These are phyloP conservation scores for Starmerella riodocensis DNA, from an alignment of 805 yeast genomes.

Conservation along the genomic window DNA sequence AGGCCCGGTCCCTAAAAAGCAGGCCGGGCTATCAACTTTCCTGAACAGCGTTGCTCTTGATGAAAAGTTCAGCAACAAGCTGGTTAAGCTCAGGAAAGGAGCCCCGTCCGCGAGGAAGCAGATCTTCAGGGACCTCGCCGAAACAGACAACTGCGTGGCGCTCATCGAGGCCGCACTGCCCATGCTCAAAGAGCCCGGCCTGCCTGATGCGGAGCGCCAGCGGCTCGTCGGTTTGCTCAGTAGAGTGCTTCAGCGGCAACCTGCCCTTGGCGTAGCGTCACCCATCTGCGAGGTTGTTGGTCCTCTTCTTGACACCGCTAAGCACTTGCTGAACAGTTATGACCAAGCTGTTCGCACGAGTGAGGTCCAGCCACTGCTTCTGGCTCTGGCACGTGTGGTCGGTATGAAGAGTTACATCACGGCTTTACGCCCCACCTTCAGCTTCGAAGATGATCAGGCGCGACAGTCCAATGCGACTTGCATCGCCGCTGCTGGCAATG, in stretches of 20 bases:
- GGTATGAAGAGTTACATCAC: conserved; percentile 74
- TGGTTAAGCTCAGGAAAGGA: conserved; percentile 32
- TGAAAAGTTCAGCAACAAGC: not conserved
- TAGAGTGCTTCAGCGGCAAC: conserved; percentile 41
- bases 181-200: conserved; percentile 50
- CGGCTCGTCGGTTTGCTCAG: conserved; percentile 63
- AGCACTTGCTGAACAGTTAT: not conserved
- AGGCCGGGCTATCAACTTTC: not conserved
- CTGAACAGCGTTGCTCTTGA: conserved; percentile 1
- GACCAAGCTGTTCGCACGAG: conserved; percentile 29
- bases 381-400: conserved; percentile 22
- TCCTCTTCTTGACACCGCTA: not conserved
- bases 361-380: conserved; percentile 69
- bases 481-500: conserved; percentile 69
- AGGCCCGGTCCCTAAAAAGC: not conserved
- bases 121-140: conserved; percentile 54
- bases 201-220: conserved; percentile 77
- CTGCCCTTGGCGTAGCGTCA: conserved; percentile 1
- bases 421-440: conserved; percentile 68
- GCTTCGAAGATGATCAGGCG: conserved; percentile 66
- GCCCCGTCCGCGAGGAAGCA: conserved; percentile 51
- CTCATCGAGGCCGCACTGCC: conserved; percentile 66
- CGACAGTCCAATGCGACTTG: conserved; percentile 65
- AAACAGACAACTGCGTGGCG: conserved; percentile 52
- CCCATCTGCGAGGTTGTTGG: not conserved